Percentiles rank a stretch among this genome's conserved stretches.
Conservation (phyloP, 2,329 filamentous ascomycete species). For the Cordyceps farinosa region DNA sequence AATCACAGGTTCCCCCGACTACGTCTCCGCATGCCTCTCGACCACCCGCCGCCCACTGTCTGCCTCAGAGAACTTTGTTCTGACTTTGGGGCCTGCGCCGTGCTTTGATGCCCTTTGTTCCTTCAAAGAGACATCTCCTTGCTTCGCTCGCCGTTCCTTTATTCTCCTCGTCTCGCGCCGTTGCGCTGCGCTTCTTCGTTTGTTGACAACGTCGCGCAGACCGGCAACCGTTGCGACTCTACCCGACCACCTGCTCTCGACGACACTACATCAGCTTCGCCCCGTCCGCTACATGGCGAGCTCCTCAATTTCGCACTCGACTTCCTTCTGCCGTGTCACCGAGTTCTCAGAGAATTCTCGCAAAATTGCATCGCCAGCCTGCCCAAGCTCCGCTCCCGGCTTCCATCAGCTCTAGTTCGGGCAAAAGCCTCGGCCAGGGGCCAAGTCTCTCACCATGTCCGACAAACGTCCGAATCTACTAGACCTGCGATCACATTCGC, state of each 20-base stretch:
- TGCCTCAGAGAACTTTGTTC: background rate
- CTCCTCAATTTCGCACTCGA: background rate
- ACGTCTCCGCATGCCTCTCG: conserved; percentile 15
- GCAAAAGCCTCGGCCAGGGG: background rate
- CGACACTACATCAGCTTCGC: background rate
- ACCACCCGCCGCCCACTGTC: background rate
- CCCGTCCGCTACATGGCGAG: conserved; percentile 7
- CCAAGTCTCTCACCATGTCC: conserved; percentile 1
- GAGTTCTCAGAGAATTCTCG: background rate
- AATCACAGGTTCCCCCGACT: conserved; percentile 14
- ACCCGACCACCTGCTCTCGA: background rate
- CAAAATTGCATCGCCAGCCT: background rate
- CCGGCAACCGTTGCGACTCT: background rate
- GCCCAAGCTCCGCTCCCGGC: background rate
- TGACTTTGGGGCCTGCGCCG: background rate
- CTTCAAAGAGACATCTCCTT: background rate
- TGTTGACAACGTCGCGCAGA: background rate
- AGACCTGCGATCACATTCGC: conserved; percentile 49
- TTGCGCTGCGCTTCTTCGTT: background rate
- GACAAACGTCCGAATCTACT: conserved; percentile 52
- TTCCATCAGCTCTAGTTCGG: background rate
- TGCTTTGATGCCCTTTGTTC: background rate
- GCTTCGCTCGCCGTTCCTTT: background rate
- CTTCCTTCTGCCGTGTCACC: background rate
- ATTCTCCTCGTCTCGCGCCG: background rate